Percentiles rank a stretch among this genome's conserved stretches.
phyloP scores from a whole-genome alignment of 768 basidiomycete species.

The Lepiota brunneoincarnata region DNA sequence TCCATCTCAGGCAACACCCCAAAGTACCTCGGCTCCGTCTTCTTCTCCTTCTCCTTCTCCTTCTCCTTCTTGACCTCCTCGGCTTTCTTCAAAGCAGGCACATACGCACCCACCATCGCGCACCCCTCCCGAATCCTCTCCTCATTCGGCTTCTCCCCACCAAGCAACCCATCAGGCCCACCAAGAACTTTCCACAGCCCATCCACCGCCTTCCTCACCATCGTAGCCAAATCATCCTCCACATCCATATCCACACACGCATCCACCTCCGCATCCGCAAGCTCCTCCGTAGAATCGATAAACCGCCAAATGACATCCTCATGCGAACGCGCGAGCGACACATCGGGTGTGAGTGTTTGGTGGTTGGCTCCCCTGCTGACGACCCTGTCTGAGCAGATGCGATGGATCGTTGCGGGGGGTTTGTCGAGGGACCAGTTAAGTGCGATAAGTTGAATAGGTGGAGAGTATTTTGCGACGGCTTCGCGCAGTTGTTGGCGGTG shows the following conservation, averaged over 20 bases:
- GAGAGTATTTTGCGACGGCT: constrained; percentile 36
- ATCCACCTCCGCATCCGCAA: constrained; percentile 61
- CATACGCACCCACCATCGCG: constrained; percentile 38
- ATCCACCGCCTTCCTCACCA: constrained; percentile 57
- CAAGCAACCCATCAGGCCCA: constrained; percentile 43
- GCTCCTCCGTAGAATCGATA: constrained; percentile 57
- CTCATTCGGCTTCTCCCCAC: constrained; percentile 46
- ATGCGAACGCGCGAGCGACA: constrained; percentile 45
- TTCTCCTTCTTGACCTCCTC: constrained; percentile 28
- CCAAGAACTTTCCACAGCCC: constrained; percentile 30
- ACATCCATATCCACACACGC: constrained; percentile 61
- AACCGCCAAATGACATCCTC: constrained; percentile 86
- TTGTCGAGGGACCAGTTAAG: constrained; percentile 69
- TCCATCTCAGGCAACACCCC: constrained; percentile 76
- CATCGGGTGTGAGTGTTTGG: constrained; percentile 70
- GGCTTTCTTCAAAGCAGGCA: constrained; percentile 21
- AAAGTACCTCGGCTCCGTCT: constrained; percentile 65
- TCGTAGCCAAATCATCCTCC: constrained; percentile 42
- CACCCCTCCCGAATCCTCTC: constrained; percentile 60
- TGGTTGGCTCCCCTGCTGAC: constrained; percentile 77
- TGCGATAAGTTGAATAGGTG: constrained; percentile 74
- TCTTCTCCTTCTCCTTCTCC: constrained; percentile 26
- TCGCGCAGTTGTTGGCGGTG: constrained; percentile 75
- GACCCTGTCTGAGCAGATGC: constrained; percentile 78
- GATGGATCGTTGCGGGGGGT: constrained; percentile 61